Percentiles rank a stretch among this genome's conserved stretches.
Conservation (phyloP, 2,329 filamentous ascomycete genomes). For the Aspergillus fijiensis region DNA sequence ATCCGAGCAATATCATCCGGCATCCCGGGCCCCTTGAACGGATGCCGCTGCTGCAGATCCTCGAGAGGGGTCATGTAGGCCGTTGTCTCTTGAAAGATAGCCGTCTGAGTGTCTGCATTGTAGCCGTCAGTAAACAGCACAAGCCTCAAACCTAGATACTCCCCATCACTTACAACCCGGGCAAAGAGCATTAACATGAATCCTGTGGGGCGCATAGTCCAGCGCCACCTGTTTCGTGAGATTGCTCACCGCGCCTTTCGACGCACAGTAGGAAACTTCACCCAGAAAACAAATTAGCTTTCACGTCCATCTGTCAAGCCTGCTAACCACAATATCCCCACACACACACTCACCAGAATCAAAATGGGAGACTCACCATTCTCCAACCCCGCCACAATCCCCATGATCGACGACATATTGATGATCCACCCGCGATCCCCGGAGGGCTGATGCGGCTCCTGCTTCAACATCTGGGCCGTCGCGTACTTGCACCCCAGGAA, state of each 20-base stretch:
- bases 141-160: neutral
- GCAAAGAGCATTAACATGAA: constrained; percentile 56
- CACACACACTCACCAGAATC: too few relatives aligned
- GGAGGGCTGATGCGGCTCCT: constrained; percentile 28
- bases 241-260: constrained; percentile 53
- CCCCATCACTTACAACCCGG: constrained; percentile 44
- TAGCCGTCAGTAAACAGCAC: neutral
- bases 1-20: constrained; percentile 40
- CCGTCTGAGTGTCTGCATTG: constrained; percentile 26
- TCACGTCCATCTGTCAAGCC: too few relatives aligned
- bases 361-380: constrained; percentile 14
- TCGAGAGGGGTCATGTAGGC: neutral
- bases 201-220: constrained; percentile 50
- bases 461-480: constrained; percentile 40
- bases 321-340: too few relatives aligned
- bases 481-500: constrained; percentile 47
- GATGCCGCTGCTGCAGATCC: constrained; percentile 21
- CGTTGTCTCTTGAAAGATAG: constrained; percentile 18
- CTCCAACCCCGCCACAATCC: constrained; percentile 26
- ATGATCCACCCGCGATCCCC: constrained; percentile 39
- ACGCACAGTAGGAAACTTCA: constrained; percentile 45
- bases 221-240: constrained; percentile 51
- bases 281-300: too few relatives aligned
- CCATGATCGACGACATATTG: constrained; percentile 35
- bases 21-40: constrained; percentile 28